Evolutionary conservation across 2,329 filamentous ascomycete genomes (phyloP).

Genomic region (Colletotrichum spaethianum): DNA sequence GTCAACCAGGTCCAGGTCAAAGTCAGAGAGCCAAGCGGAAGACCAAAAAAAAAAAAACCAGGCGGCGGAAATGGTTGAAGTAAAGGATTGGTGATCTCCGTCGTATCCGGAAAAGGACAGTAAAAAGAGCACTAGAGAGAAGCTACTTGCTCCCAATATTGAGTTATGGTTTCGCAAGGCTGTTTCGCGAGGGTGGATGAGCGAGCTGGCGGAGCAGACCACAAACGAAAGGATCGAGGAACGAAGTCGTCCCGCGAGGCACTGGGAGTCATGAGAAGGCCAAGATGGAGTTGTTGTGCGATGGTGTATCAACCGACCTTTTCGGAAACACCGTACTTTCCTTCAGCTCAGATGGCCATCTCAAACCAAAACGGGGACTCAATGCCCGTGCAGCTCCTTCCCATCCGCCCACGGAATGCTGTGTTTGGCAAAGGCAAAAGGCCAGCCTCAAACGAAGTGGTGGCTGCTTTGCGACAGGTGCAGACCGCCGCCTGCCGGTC

Average conservation of each 20-base stretch:
- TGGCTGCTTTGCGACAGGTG: conserved; percentile 19
- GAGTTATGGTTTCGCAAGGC: conserved; percentile 34
- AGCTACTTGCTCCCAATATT: conserved; percentile 9
- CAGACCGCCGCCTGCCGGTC: background rate
- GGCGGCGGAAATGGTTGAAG: background rate
- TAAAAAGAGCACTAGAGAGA: background rate
- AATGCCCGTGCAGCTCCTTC: background rate
- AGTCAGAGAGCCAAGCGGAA: background rate
- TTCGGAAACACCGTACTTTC: background rate
- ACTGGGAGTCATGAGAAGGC: conserved; percentile 6
- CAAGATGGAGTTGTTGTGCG: conserved; percentile 1
- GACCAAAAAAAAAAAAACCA: background rate
- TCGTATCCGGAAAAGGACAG: conserved; percentile 2
- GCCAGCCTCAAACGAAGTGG: conserved; percentile 23
- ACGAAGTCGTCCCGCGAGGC: background rate
- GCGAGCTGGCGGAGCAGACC: background rate
- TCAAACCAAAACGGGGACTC: background rate
- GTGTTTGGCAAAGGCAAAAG: background rate
- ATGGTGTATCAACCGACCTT: background rate
- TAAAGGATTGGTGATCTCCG: conserved; percentile 5
- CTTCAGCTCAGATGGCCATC: background rate
- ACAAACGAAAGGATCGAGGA: background rate
- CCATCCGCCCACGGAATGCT: background rate
- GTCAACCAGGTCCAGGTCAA: background rate
- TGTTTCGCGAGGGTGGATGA: conserved; percentile 22